Evolutionary conservation across 345 rosid species (phyloP).

Genomic region (Corchorus capsularis): DNA sequence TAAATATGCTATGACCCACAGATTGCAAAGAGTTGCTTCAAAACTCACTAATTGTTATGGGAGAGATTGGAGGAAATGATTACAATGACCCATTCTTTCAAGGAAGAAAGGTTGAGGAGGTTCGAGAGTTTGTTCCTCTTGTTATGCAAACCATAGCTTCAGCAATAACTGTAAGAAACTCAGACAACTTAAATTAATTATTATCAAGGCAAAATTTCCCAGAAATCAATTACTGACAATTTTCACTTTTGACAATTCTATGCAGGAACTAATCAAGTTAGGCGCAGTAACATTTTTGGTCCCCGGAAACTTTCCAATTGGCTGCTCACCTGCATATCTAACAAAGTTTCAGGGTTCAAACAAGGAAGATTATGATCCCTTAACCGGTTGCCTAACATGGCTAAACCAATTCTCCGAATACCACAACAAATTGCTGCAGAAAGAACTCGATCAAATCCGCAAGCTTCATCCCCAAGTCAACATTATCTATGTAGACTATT

Average conservation of each 20-base stretch:
- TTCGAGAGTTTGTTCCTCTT: slow-evolving; percentile 41
- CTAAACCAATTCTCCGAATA: slow-evolving; percentile 36
- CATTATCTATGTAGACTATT: slow-evolving; percentile 42
- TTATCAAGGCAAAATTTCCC: neutral
- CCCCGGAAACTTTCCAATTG: slow-evolving; percentile 48
- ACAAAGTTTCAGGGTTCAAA: slow-evolving; percentile 29
- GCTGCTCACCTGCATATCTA: slow-evolving; percentile 38
- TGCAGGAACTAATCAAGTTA: slow-evolving; percentile 46
- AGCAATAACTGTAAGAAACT: slow-evolving; percentile 36
- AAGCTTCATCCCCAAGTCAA: slow-evolving; percentile 34
- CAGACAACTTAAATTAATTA: neutral
- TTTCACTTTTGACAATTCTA: neutral
- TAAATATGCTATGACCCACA: slow-evolving; percentile 5
- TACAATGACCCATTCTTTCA: slow-evolving; percentile 38
- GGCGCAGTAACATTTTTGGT: slow-evolving; percentile 49
- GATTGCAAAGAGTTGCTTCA: slow-evolving; percentile 38
- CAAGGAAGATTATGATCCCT: slow-evolving; percentile 32
- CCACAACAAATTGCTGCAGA: slow-evolving; percentile 41
- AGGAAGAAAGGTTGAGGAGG: slow-evolving; percentile 26
- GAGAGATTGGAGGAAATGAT: slow-evolving; percentile 68
- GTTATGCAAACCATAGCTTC: slow-evolving; percentile 35
- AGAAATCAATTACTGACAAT: neutral
- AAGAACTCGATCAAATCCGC: slow-evolving; percentile 26
- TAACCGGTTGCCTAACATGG: slow-evolving; percentile 45
- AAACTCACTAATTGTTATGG: slow-evolving; percentile 48